Evolutionary conservation across 2,329 filamentous ascomycete species (phyloP).

Genomic region (Achaetomium macrosporum): DNA sequence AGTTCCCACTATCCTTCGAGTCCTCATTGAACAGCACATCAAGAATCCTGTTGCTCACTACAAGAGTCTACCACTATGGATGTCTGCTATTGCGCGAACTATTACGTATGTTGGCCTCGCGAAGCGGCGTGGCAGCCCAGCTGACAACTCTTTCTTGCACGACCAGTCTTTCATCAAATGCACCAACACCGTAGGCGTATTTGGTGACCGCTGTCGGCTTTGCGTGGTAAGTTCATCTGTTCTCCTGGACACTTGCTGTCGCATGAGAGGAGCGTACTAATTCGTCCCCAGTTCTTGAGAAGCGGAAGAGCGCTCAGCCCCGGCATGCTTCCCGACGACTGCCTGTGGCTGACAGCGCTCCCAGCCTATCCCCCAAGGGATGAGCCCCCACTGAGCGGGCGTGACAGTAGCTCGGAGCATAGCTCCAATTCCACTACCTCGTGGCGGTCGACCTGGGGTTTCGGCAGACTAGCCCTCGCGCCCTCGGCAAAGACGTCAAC

Average conservation of each 20-base stretch:
- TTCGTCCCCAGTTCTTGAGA: no score
- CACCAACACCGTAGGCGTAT: slow-evolving; percentile 32
- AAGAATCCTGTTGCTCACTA: no score
- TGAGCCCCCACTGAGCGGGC: neutral
- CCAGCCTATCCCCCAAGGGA: neutral
- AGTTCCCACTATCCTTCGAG: no score
- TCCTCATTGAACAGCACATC: no score
- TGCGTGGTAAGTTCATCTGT: slow-evolving; percentile 29
- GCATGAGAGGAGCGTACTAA: neutral
- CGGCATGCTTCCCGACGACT: slow-evolving; percentile 25
- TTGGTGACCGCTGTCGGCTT: slow-evolving; percentile 34
- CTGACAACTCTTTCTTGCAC: neutral
- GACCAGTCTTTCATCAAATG: slow-evolving; percentile 33
- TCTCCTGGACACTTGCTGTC: neutral
- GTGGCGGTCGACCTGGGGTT: no score
- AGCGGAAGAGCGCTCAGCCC: slow-evolving; percentile 27
- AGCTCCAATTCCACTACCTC: no score
- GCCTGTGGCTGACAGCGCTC: slow-evolving; percentile 16
- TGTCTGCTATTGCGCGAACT: slow-evolving; percentile 34
- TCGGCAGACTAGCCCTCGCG: no score
- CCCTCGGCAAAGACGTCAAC: no score
- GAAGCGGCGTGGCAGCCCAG: neutral
- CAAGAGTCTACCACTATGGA: slow-evolving; percentile 8
- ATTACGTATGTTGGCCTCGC: slow-evolving; percentile 12
- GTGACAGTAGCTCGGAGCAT: neutral